Percentiles rank a stretch among this genome's conserved stretches.
Conservation (phyloP, 1,284 basidiomycete species). For the Takashimella tepidaria region DNA sequence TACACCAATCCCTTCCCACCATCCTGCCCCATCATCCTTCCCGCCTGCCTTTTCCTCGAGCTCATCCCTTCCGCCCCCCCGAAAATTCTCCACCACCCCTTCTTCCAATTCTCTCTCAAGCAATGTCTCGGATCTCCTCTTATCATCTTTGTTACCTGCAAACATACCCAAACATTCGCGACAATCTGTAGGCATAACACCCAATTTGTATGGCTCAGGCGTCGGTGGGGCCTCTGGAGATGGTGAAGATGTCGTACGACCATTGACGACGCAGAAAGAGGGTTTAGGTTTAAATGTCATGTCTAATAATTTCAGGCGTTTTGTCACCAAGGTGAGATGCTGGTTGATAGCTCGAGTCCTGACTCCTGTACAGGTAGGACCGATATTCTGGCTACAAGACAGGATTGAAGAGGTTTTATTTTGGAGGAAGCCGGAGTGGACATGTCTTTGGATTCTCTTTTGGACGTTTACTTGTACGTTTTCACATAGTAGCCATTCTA, state of each 20-base stretch:
- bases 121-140: constrained; percentile 42
- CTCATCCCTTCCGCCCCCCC: constrained; percentile 5
- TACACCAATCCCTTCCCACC: background rate
- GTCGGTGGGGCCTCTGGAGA: background rate
- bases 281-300: constrained; percentile 39
- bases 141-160: constrained; percentile 36
- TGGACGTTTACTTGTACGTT: constrained; percentile 47
- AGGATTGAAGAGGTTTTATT: constrained; percentile 47
- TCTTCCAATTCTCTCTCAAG: constrained; percentile 22
- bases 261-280: constrained; percentile 41
- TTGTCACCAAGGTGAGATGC: constrained; percentile 40
- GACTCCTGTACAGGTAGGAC: constrained; percentile 37
- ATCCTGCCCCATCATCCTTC: background rate
- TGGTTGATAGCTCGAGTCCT: background rate
- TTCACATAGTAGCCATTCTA: background rate
- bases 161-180: constrained; percentile 37
- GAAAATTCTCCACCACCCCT: constrained; percentile 22
- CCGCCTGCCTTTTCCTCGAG: constrained; percentile 12
- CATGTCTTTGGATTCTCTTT: constrained; percentile 41
- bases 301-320: constrained; percentile 46
- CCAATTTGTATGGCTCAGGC: background rate
- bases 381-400: constrained; percentile 47
- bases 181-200: constrained; percentile 6
- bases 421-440: constrained; percentile 48
- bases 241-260: constrained; percentile 7